Base-by-base conservation (phyloP, 306 rosid species). In the Casuarina glauca region DNA sequence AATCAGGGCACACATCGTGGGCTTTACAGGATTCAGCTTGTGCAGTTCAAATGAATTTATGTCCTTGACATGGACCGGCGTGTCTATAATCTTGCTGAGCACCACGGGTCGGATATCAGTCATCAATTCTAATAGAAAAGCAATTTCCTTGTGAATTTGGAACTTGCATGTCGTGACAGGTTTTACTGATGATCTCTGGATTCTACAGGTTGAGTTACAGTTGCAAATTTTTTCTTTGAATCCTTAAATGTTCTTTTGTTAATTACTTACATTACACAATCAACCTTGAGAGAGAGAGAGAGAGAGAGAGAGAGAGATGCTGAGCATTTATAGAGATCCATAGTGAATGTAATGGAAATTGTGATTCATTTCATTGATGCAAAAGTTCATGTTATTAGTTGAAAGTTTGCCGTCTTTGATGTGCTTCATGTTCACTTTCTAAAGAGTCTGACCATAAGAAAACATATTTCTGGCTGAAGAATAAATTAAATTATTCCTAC, bases 11-110 rank as follows among this genome's bases (percentile, higher is more conserved):
- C 82, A 11, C 15, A 51, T 38, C n/a, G 41, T 66, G 79, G 43
- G 81, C 60, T 53, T 67, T 73, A 71, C 39, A 61, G 79, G 77
- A 72, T 74, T 17, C 54, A 57, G 77, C 43, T 76, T 44, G 61
- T 69, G 77, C 44, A 72, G 78, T 78, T 70, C 41, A 58, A 49
- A 62, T 43, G 13, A 52, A 58, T 19, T 16, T 20, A 58, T 48
- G 39, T 74, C 54, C 48, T 60, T 76, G 42, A 7, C 79, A 41
- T 41, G 15, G 75, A 42, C 52, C 64, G 75, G 57, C 9, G 50
- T 32, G 32, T 38, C 9, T n/a, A 63, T 50, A 67, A 74, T 78
- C 0, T 2, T 74, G 75, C 64, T 66, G 61, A 53, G 75, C 11
- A 35, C 58, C 44, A 26, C 60, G 53, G 80, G 72, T 80, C 19